Percentiles rank a stretch among this genome's conserved stretches.
These are phyloP conservation scores for Wickerhamiella spandovensis DNA, from an alignment of 805 yeast genomes.

Conservation along the genomic window DNA sequence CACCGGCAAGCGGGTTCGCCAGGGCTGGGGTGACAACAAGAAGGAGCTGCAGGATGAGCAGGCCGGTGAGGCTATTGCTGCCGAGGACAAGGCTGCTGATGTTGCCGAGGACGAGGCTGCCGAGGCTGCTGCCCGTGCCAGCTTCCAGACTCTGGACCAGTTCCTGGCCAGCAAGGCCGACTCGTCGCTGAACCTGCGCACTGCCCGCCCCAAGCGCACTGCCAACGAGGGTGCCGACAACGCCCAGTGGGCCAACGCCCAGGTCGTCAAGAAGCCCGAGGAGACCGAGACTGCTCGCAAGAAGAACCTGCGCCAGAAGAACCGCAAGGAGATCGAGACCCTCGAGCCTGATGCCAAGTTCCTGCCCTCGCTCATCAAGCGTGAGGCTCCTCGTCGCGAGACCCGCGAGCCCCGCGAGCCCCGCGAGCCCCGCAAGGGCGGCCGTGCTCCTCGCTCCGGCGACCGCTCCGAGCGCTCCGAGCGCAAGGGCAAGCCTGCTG, in stretches of 20 bases:
- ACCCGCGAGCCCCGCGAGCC: slow-evolving; percentile 10
- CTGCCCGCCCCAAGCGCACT: slow-evolving; percentile 22
- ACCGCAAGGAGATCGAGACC: slow-evolving; percentile 67
- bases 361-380: slow-evolving; percentile 10
- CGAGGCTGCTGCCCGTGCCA: slow-evolving; percentile 34
- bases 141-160: slow-evolving; percentile 60
- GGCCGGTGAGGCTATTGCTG: slow-evolving; percentile 33
- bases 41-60: slow-evolving; percentile 53
- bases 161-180: slow-evolving; percentile 55
- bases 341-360: slow-evolving; percentile 20
- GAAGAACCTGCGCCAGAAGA: slow-evolving; percentile 61
- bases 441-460: slow-evolving; percentile 23
- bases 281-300: slow-evolving; percentile 42
- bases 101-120: slow-evolving; percentile 29
- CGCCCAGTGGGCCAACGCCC: slow-evolving; percentile 34
- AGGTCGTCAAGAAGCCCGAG: slow-evolving; percentile 50
- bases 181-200: slow-evolving; percentile 15
- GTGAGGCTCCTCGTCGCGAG: slow-evolving; percentile 40
- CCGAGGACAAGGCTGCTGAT: slow-evolving; percentile 27
- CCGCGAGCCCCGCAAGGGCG: slow-evolving; percentile 15
- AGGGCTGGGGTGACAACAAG: slow-evolving; percentile 80
- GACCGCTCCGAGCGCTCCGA: slow-evolving; percentile 19
- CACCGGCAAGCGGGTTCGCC: slow-evolving; percentile 68
- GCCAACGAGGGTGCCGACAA: slow-evolving; percentile 49
- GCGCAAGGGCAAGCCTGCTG: slow-evolving; percentile 11